Conservation (phyloP, 2,329 filamentous ascomycete species). For the Parafenestella ontariensis region DNA sequence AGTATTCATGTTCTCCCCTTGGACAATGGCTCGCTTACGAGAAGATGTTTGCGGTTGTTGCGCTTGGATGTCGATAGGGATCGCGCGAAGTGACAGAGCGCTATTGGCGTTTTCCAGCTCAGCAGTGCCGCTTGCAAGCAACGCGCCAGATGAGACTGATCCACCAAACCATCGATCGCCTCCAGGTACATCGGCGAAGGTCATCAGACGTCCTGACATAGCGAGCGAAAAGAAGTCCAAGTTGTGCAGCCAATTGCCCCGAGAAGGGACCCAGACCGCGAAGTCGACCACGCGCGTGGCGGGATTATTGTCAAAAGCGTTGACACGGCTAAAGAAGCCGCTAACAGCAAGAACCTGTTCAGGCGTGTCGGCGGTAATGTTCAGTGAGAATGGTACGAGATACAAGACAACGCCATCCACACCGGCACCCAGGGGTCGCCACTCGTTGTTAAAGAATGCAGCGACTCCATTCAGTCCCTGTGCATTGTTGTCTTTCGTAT, state of each 20-base stretch:
- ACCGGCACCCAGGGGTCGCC: conserved; percentile 82
- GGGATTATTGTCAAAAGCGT: conserved; percentile 69
- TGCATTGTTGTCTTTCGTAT: conserved; percentile 68
- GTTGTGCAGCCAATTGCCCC: conserved; percentile 86
- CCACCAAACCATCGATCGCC: conserved; percentile 76
- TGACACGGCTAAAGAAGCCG: conserved; percentile 77
- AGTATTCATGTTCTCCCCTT: conserved; percentile 56
- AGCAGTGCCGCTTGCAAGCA: conserved; percentile 75
- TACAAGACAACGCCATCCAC: conserved; percentile 79
- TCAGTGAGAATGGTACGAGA: conserved; percentile 80
- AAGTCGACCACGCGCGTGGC: conserved; percentile 74
- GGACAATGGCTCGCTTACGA: conserved; percentile 53
- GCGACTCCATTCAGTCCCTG: conserved; percentile 78
- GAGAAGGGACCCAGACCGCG: conserved; percentile 89
- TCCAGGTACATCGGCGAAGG: conserved; percentile 70
- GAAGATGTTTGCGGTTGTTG: conserved; percentile 39
- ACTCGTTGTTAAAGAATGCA: conserved; percentile 72
- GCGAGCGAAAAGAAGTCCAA: conserved; percentile 67
- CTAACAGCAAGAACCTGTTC: conserved; percentile 81
- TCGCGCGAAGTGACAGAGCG: conserved; percentile 51
- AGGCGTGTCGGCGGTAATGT: conserved; percentile 71
- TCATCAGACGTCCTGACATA: conserved; percentile 75
- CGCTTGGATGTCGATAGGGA: conserved; percentile 48
- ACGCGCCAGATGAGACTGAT: conserved; percentile 77
- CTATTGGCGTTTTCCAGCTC: conserved; percentile 58